Percentiles rank a stretch among this genome's conserved stretches.
phyloP scores from a whole-genome alignment of 2,329 filamentous ascomycete genomes.

The Onygenales sp. region DNA sequence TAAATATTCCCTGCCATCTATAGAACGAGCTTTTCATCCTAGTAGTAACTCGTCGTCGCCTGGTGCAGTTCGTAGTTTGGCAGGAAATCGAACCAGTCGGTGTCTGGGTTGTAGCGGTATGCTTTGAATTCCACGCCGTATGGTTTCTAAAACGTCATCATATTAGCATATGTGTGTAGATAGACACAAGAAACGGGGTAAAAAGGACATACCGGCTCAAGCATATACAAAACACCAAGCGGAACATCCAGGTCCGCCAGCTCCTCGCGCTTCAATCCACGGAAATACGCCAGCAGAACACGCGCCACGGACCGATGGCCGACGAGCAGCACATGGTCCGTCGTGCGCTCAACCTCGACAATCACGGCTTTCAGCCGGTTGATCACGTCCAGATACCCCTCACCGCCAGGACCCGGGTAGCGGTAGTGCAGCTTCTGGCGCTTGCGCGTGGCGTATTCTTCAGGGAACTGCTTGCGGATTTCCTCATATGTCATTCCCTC shows the following conservation, averaged over 20 bases:
- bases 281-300: slow-evolving; percentile 92
- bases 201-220: slow-evolving; percentile 58
- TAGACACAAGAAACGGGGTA: not conserved
- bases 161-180: not conserved
- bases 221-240: slow-evolving; percentile 83
- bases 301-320: slow-evolving; percentile 87
- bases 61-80: slow-evolving; percentile 67
- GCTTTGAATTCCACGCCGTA: slow-evolving; percentile 97
- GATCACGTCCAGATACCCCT: slow-evolving; percentile 95
- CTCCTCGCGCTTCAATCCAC: slow-evolving; percentile 79
- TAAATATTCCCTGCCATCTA: too few relatives aligned
- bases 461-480: slow-evolving; percentile 66
- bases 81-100: slow-evolving; percentile 73
- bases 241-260: slow-evolving; percentile 93
- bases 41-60: slow-evolving; percentile 24
- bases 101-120: slow-evolving; percentile 74
- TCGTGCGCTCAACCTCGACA: slow-evolving; percentile 92
- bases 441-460: slow-evolving; percentile 72
- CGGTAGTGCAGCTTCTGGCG: slow-evolving; percentile 90
- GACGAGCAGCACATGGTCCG: slow-evolving; percentile 86
- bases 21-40: not conserved
- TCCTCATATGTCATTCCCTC: slow-evolving; percentile 93
- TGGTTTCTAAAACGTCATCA: slow-evolving; percentile 51
- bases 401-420: slow-evolving; percentile 89
- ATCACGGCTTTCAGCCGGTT: slow-evolving; percentile 92